Conservation (phyloP, 192 early-diverging fungal genomes). For the Phycomyces blakesleeanus region DNA sequence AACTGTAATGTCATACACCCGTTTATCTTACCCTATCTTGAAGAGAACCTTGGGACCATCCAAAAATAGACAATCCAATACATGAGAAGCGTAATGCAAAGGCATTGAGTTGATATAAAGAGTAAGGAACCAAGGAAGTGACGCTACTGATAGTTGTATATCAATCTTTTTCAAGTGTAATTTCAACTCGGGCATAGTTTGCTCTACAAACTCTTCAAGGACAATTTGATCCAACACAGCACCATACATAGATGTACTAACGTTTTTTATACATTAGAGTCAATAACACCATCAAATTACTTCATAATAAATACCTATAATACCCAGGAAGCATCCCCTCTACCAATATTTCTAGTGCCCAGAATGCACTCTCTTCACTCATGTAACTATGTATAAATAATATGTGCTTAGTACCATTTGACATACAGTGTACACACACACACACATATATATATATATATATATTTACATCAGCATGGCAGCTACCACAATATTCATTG, state of each 20-base stretch:
- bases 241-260: slow-evolving; percentile 92
- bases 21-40: slow-evolving; percentile 69
- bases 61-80: slow-evolving; percentile 97
- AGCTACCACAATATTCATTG: slow-evolving; percentile 99
- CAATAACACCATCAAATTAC: background rate
- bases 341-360: slow-evolving; percentile 87
- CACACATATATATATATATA: too few species aligned
- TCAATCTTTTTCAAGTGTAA: slow-evolving; percentile 82
- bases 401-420: background rate
- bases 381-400: slow-evolving; percentile 54
- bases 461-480: slow-evolving; percentile 75
- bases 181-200: slow-evolving; percentile 85
- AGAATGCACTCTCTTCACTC: slow-evolving; percentile 97
- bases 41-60: slow-evolving; percentile 95
- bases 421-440: background rate
- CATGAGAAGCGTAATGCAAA: slow-evolving; percentile 77
- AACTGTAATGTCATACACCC: background rate
- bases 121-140: slow-evolving; percentile 96
- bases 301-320: slow-evolving; percentile 44
- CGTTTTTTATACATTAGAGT: background rate
- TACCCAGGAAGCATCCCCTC: slow-evolving; percentile 91
- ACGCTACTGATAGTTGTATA: slow-evolving; percentile 95
- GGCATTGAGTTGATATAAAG: slow-evolving; percentile 97
- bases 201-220: slow-evolving; percentile 83
- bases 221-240: slow-evolving; percentile 94